Evolutionary conservation across 148 eudicot genomes (phyloP), one percentile per base, ranked within the genome.

Genomic region (Talinum fruticosum): DNA sequence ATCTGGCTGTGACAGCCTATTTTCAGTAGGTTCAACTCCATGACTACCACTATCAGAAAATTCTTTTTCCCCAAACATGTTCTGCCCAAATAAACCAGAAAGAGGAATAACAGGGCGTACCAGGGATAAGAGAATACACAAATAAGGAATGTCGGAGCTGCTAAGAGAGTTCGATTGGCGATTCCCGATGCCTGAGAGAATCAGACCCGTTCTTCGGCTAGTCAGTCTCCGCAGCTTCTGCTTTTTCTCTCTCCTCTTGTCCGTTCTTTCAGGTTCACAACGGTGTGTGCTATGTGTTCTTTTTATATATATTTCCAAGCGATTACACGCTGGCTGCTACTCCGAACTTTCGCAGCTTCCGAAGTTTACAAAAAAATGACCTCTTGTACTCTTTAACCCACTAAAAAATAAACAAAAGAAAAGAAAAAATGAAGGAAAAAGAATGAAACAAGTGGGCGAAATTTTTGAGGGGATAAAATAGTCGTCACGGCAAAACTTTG

Each of bases 1-100:
- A 47, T 72, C 38, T 72, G 35, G 62, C 75, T 47, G 57, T 53
- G 75, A 73, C 1, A 33, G 14, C 19, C 67, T 74, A 57, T 15
- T 29, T 64, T 62, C 38, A 28, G 59, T 14, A 18, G n/a, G 62
- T 23, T 75, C 69, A 61, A 1, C 69, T 74, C 51, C 38, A 37
- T 23, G 24, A 8, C 53, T 38, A 75, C n/a, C 68, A 61, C 26
- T 61, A 26, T 75, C 69, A 1, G 69, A 16, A 6, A 35, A 36
- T 35, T 68, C 72, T 36, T 68, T 36, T 23, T 68, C 72, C 10
- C 47, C 36, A 36, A 36, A 68, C 47, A 68, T 68, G 47, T 0
- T 41, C 28, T 68, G 12, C 45, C 36, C 23, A 38, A 23, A 36
- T 23, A 32, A 66, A 32, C 13, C 6, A 14, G 36, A 33, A 16